Evolutionary conservation across 257 asterid species (phyloP).

Genomic region (Buddleja alternifolia): DNA sequence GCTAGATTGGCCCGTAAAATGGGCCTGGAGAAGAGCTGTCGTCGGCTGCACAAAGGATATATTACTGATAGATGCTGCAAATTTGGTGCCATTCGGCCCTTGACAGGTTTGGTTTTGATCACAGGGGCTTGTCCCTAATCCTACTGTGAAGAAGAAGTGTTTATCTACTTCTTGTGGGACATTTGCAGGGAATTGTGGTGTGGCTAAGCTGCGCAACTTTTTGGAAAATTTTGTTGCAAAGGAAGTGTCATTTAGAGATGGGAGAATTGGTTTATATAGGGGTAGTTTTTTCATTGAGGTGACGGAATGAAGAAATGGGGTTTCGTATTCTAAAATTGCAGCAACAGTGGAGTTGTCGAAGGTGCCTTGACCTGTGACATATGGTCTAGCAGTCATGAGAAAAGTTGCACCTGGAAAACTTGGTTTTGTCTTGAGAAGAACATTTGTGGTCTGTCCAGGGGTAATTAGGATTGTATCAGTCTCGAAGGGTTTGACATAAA

Average conservation of each 20-base stretch:
- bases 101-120: constrained; percentile 49
- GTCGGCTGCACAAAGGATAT: constrained; percentile 49
- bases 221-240: constrained; percentile 19
- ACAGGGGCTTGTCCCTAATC: constrained; percentile 62
- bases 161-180: constrained; percentile 49
- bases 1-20: constrained; percentile 44
- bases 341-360: constrained; percentile 63
- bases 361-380: constrained; percentile 56
- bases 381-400: constrained; percentile 59
- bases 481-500: constrained; percentile 63
- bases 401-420: constrained; percentile 49
- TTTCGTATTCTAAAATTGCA: constrained; percentile 50
- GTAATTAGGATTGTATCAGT: constrained; percentile 47
- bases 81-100: constrained; percentile 62
- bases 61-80: constrained; percentile 60
- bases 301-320: neutral
- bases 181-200: constrained; percentile 53
- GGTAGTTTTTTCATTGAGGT: constrained; percentile 4
- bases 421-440: constrained; percentile 47
- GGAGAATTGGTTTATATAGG: constrained; percentile 30
- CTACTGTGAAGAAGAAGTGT: constrained; percentile 53
- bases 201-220: constrained; percentile 48
- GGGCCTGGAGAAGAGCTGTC: constrained; percentile 59
- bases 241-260: constrained; percentile 35
- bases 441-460: constrained; percentile 73